Evolutionary conservation across 106 monocot genomes (phyloP).

Genomic region (Dendrobium catenatum): DNA sequence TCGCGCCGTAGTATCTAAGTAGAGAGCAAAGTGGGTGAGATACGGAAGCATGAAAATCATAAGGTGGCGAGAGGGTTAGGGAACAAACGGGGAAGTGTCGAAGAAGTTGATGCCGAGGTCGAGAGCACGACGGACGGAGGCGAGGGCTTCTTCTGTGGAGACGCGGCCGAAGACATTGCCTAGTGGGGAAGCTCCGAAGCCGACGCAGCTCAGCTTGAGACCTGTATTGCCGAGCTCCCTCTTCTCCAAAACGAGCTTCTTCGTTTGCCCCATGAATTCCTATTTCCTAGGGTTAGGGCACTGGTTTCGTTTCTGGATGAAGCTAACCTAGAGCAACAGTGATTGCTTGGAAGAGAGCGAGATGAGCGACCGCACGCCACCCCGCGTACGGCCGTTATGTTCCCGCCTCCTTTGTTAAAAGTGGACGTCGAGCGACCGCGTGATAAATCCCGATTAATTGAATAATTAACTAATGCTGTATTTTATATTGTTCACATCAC

Average conservation of each 20-base stretch:
- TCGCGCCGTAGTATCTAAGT: constrained; percentile 81
- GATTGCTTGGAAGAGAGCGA: no score
- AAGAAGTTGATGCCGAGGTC: constrained; percentile 94
- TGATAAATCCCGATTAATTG: no score
- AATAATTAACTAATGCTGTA: no score
- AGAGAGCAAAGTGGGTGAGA: not conserved
- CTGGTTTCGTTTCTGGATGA: no score
- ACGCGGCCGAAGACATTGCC: constrained; percentile 89
- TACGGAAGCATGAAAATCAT: not conserved
- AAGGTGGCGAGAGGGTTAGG: not conserved
- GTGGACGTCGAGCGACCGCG: no score
- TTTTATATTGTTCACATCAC: no score
- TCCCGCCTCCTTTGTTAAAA: no score
- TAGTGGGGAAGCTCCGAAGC: constrained; percentile 91
- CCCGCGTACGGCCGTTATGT: no score
- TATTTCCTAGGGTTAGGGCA: not conserved
- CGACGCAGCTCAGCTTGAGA: constrained; percentile 57
- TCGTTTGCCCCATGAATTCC: not conserved
- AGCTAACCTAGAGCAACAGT: no score
- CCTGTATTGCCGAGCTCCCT: constrained; percentile 63
- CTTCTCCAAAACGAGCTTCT: constrained; percentile 26
- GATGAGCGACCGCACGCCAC: no score
- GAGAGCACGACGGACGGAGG: constrained; percentile 68
- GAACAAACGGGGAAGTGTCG: constrained; percentile 85
- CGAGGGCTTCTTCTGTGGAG: constrained; percentile 55